Conservation (phyloP, 1,284 basidiomycete genomes). For the Stereum hirsutum region DNA sequence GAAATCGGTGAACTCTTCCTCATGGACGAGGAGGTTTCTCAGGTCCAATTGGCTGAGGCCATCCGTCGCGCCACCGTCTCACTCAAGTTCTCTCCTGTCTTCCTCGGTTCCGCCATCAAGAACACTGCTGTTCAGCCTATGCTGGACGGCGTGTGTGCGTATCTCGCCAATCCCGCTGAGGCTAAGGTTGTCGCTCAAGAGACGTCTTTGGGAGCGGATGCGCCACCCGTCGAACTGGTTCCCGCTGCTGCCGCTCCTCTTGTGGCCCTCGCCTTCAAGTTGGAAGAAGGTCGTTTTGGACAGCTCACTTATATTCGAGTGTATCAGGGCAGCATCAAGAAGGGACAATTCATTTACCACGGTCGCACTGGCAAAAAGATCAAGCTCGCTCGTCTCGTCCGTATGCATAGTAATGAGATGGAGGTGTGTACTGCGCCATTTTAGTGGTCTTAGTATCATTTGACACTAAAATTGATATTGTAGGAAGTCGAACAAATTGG, state of each 20-base stretch:
- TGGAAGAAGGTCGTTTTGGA: constrained; percentile 96
- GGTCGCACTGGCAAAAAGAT: constrained; percentile 95
- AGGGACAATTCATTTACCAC: constrained; percentile 84
- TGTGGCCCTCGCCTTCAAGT: constrained; percentile 95
- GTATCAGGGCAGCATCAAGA: constrained; percentile 90
- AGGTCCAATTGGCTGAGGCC: constrained; percentile 71
- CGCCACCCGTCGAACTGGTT: constrained; percentile 66
- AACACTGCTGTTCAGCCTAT: constrained; percentile 95
- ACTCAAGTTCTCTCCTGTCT: constrained; percentile 94
- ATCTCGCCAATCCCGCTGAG: constrained; percentile 89
- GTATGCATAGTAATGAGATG: constrained; percentile 99
- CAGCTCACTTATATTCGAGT: constrained; percentile 99
- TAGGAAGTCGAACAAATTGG: constrained; percentile 91
- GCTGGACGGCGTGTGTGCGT: constrained; percentile 93
- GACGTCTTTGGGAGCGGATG: constrained; percentile 54
- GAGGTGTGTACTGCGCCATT: constrained; percentile 53
- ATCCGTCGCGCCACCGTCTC: constrained; percentile 85
- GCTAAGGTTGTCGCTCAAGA: constrained; percentile 79
- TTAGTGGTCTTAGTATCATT: background rate
- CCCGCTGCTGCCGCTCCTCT: constrained; percentile 83
- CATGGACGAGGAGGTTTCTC: constrained; percentile 72
- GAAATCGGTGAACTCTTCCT: constrained; percentile 89
- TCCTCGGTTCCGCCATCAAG: constrained; percentile 96
- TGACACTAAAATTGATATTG: background rate
- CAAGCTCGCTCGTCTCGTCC: constrained; percentile 94